Conservation (phyloP, 441 rosid genomes). For the Croton laevigatus region DNA sequence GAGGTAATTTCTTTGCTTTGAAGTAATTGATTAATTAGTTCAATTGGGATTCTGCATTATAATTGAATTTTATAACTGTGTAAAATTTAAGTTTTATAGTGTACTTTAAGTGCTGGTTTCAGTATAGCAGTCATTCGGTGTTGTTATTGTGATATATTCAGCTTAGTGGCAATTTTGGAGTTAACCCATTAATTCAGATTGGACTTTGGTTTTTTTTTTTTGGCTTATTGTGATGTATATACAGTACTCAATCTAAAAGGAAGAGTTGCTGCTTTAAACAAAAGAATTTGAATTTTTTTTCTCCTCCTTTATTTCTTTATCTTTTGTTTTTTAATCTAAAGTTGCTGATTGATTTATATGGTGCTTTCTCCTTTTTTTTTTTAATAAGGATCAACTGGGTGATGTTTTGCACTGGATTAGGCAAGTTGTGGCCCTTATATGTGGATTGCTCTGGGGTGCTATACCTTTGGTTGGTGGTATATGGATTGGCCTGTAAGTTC, state of each 20-base stretch:
- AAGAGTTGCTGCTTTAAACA: conserved; percentile 1
- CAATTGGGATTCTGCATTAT: not conserved
- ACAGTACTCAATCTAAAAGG: not conserved
- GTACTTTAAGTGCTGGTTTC: not conserved
- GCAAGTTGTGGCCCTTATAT: conserved; percentile 72
- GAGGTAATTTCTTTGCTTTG: conserved; percentile 1
- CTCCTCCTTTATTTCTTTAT: not conserved
- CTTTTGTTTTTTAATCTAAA: conserved; percentile 15
- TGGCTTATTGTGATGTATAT: not conserved
- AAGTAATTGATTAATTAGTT: not conserved
- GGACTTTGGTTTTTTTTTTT: not conserved
- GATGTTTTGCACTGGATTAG: conserved; percentile 98
- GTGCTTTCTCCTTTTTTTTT: conserved; percentile 4
- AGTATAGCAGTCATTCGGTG: not conserved
- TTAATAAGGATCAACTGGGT: conserved; percentile 85
- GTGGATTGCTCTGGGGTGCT: conserved; percentile 89
- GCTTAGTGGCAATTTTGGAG: not conserved
- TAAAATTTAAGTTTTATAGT: not conserved
- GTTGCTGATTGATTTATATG: not conserved
- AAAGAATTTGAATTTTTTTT: not conserved
- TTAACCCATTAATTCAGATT: conserved; percentile 4
- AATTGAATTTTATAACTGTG: not conserved
- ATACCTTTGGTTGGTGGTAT: conserved; percentile 83
- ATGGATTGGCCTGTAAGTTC: conserved; percentile 77
- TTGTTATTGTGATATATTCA: not conserved